Base-by-base conservation (phyloP, 495 filamentous ascomycete species). In the Chaetomium tenue region DNA sequence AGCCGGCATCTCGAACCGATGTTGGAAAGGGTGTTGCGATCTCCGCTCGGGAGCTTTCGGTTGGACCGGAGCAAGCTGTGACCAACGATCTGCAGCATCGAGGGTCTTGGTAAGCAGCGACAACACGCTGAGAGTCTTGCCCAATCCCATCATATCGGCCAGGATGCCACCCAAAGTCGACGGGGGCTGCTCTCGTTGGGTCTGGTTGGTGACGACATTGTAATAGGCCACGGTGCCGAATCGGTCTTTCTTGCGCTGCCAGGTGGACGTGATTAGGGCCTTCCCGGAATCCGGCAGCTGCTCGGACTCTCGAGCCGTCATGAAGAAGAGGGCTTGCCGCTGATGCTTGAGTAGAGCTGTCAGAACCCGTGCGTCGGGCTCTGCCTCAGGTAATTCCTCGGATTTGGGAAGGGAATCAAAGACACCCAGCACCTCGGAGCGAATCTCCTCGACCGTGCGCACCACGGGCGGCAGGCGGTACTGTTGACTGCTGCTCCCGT, bases 61-160 rank as follows among this genome's bases (percentile, higher is more conserved):
- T 33, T 77, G 78, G 9, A 77, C 66, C 13, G 80, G 78, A 11
- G 66, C 37, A 22, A 78, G 72, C 18, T 69, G 70, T 25, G 79
- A 79, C 78, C 89, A 98, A 12, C 77, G 71, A 20, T 74, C 64
- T 2, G 91, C 84, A 28, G 88, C 80, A 0, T 76, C 69, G 3
- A 89, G 75, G 0, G 91, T 88, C 20, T 79, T 81, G 3, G 86
- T 77, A 18, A 93, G 74, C 25, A 98, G 81, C 3, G 92, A 89
- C 7, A 98, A 79, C 33, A 96, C 89, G 71, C 89, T 96, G 53
- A 98, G 76, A 0, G 94, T 97, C 73, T 98, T 98, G 7, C 94
- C 94, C 18, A 98, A 78, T 44, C 94, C 94, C 94, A 98, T 98
- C 89, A 96, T 92, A 72, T 98, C 94, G 8, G 94, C 94, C 23